Evolutionary conservation across 352 stramenopile genomes (phyloP).

Genomic region (Globisporangium sylvaticum): DNA sequence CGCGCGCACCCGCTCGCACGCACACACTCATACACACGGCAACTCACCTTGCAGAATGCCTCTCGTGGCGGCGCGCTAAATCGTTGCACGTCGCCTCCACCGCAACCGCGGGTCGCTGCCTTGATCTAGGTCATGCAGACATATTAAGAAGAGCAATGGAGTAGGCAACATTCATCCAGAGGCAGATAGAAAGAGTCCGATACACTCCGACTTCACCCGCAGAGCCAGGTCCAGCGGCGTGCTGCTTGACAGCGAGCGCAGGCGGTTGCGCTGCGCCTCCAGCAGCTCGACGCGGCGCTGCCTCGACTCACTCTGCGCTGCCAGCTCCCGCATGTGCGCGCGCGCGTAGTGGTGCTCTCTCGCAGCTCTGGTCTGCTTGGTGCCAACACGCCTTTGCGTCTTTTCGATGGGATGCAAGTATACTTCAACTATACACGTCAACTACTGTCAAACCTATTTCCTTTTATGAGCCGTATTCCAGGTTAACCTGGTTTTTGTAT

Average conservation of each 20-base stretch:
- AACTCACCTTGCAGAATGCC: conserved; percentile 32
- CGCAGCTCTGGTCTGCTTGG: neutral
- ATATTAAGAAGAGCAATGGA: neutral
- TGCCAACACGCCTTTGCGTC: neutral
- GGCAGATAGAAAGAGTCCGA: neutral
- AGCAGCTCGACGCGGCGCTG: conserved; percentile 3
- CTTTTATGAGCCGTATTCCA: too few relatives aligned
- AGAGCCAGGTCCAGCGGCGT: neutral
- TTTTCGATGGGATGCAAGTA: neutral
- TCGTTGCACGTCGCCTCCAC: conserved; percentile 13
- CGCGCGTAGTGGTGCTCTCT: neutral
- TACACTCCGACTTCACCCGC: neutral
- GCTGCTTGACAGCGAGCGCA: neutral
- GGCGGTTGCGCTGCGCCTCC: neutral
- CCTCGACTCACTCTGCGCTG: neutral
- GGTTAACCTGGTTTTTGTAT: too few relatives aligned
- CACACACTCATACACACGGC: neutral
- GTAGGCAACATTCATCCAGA: neutral
- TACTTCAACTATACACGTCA: too few relatives aligned
- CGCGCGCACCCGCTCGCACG: too few relatives aligned
- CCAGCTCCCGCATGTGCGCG: conserved; percentile 8
- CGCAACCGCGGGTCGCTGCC: neutral
- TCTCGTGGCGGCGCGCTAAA: conserved; percentile 23
- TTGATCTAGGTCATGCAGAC: neutral
- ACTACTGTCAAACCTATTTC: too few relatives aligned